Percentiles rank a stretch among this genome's conserved stretches.
phyloP scores from a whole-genome alignment of 2,329 filamentous ascomycete species.

The Trichoderma koningii region DNA sequence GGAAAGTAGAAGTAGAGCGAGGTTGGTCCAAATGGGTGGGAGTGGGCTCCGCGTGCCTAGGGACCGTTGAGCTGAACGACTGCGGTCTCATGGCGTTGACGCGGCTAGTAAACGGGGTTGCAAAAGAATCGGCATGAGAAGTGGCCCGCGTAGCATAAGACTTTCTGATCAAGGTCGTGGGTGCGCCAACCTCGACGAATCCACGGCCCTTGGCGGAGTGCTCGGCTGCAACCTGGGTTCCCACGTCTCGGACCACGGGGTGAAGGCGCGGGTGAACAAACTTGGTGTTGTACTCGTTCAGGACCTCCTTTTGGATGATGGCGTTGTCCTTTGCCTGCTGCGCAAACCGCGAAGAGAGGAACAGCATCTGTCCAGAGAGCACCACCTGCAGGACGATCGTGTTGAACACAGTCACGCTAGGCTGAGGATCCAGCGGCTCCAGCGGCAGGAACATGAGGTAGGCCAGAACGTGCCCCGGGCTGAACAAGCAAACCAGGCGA shows the following conservation, averaged over 20 bases:
- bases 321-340: constrained; percentile 84
- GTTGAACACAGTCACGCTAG: constrained; percentile 83
- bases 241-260: constrained; percentile 73
- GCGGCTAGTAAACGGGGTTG: constrained; percentile 37
- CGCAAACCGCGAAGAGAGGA: constrained; percentile 72
- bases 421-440: constrained; percentile 70
- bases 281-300: constrained; percentile 95
- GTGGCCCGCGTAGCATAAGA: constrained; percentile 83
- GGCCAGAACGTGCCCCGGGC: constrained; percentile 86
- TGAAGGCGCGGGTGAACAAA: constrained; percentile 91
- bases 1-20: constrained; percentile 36
- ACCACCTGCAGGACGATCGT: constrained; percentile 75
- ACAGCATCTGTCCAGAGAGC: constrained; percentile 74
- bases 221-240: constrained; percentile 69
- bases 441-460: constrained; percentile 89
- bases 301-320: constrained; percentile 85
- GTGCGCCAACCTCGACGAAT: constrained; percentile 53
- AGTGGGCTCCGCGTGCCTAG: constrained; percentile 42
- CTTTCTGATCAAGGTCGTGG: constrained; percentile 66
- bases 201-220: constrained; percentile 47
- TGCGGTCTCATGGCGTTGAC: constrained; percentile 45
- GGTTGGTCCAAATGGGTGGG: constrained; percentile 37
- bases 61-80: constrained; percentile 46
- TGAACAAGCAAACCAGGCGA: constrained; percentile 85
- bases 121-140: constrained; percentile 72